phyloP scores from a whole-genome alignment of 495 filamentous ascomycete genomes.

The Podospora pseudopauciseta region DNA sequence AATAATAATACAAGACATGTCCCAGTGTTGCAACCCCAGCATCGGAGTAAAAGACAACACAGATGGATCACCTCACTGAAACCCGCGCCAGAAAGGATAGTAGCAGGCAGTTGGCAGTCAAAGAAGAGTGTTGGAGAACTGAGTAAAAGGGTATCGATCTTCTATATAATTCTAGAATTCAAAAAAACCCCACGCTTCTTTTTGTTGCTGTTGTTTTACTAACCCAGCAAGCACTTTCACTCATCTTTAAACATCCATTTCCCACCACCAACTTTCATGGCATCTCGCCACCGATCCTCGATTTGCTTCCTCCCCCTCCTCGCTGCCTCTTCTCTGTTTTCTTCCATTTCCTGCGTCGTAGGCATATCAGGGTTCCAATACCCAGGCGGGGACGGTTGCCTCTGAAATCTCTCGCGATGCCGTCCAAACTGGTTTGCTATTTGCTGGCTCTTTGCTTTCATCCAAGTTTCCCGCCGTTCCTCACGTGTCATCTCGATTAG shows the following conservation, averaged over 20 bases:
- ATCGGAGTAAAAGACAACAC: not conserved
- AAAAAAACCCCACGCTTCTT: not conserved
- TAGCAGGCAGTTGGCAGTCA: too few species aligned
- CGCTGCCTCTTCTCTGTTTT: constrained; percentile 58
- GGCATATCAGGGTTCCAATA: constrained; percentile 92
- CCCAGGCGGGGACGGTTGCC: constrained; percentile 69
- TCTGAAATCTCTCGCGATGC: constrained; percentile 71
- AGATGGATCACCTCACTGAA: too few species aligned
- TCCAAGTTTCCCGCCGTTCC: constrained; percentile 55
- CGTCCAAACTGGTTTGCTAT: constrained; percentile 70
- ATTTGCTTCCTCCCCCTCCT: constrained; percentile 58
- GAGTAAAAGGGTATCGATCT: too few species aligned
- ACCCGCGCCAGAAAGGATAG: too few species aligned
- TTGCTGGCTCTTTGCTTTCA: constrained; percentile 62
- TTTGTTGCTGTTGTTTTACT: not conserved
- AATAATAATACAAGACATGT: not conserved
- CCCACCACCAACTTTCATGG: constrained; percentile 62
- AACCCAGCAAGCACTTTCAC: constrained; percentile 43
- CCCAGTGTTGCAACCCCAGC: too few species aligned
- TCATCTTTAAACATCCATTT: constrained; percentile 81
- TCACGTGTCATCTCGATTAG: constrained; percentile 44
- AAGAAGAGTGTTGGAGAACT: too few species aligned
- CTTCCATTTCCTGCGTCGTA: constrained; percentile 68
- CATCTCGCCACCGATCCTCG: constrained; percentile 73
- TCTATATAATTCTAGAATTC: too few species aligned